phyloP scores from a whole-genome alignment of 768 basidiomycete genomes.

The Collybia nuda region DNA sequence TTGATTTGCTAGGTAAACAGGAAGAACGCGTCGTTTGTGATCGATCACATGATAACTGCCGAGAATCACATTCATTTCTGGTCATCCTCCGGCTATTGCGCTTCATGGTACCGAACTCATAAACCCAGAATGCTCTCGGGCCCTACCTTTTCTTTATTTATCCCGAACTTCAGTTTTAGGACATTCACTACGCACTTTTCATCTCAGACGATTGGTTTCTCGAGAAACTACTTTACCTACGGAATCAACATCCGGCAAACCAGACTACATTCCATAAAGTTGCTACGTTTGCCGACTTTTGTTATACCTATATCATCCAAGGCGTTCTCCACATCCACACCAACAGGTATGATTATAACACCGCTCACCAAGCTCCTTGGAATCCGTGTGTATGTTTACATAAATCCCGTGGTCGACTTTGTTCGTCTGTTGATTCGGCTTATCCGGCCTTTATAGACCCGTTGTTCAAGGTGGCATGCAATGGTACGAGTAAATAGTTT shows the following conservation, averaged over 20 bases:
- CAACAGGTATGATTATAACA: slow-evolving; percentile 43
- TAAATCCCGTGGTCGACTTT: background rate
- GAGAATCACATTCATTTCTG: too few relatives aligned
- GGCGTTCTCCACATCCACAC: slow-evolving; percentile 4
- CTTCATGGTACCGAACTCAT: too few relatives aligned
- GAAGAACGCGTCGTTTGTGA: too few relatives aligned
- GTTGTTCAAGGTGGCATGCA: slow-evolving; percentile 91
- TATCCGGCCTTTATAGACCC: slow-evolving; percentile 43
- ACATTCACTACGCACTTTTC: too few relatives aligned
- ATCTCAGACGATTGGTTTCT: too few relatives aligned
- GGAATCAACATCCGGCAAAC: background rate
- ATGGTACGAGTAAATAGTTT: slow-evolving; percentile 48
- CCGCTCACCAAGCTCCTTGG: slow-evolving; percentile 62
- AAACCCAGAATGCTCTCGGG: too few relatives aligned
- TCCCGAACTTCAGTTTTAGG: too few relatives aligned
- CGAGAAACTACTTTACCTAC: background rate
- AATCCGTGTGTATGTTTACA: slow-evolving; percentile 58
- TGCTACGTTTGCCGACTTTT: background rate
- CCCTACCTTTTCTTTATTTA: too few relatives aligned
- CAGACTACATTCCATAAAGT: too few relatives aligned
- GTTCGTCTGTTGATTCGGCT: slow-evolving; percentile 2
- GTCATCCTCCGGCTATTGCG: too few relatives aligned
- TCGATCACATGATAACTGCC: too few relatives aligned
- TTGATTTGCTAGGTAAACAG: too few relatives aligned
- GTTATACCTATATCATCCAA: background rate